A percentile compares a stretch with the other conserved stretches of the same genome.
phyloP scores from a whole-genome alignment of 768 basidiomycete genomes.

The Chalciporus sphaerocephalus region DNA sequence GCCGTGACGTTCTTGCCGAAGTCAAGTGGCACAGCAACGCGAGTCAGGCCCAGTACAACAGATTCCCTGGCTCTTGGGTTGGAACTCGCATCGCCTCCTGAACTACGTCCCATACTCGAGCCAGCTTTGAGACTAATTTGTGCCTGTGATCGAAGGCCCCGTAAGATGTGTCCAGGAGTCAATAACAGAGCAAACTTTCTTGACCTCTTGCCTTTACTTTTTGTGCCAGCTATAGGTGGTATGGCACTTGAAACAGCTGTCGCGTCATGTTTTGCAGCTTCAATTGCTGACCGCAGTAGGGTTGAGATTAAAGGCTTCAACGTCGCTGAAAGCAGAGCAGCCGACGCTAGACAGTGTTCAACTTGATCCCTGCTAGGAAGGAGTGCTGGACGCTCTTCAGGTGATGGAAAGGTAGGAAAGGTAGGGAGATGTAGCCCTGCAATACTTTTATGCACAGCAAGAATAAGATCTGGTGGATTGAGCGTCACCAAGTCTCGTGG shows the following conservation, averaged over 20 bases:
- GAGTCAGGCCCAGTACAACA: constrained; percentile 28
- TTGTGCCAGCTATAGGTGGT: constrained; percentile 17
- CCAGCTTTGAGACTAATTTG: constrained; percentile 1
- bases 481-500: constrained; percentile 21
- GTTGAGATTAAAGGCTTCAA: constrained; percentile 32
- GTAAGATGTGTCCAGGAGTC: constrained; percentile 38
- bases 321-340: constrained; percentile 35
- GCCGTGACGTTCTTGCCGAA: constrained; percentile 10
- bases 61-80: constrained; percentile 15
- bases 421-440: constrained; percentile 19
- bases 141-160: constrained; percentile 28
- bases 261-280: constrained; percentile 31
- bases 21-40: constrained; percentile 26
- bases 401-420: constrained; percentile 14
- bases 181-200: constrained; percentile 28
- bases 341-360: constrained; percentile 32
- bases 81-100: constrained; percentile 2
- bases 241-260: constrained; percentile 13
- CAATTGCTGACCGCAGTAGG: constrained; percentile 33
- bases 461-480: constrained; percentile 26
- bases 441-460: constrained; percentile 24
- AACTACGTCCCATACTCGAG: background rate
- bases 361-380: constrained; percentile 12
- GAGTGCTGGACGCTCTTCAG: constrained; percentile 6
- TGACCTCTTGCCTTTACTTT: constrained; percentile 17